Percentiles rank a stretch among this genome's conserved stretches.
phyloP scores from a whole-genome alignment of 1,139 yeast genomes.

The Debaryomyces robertsiae region DNA sequence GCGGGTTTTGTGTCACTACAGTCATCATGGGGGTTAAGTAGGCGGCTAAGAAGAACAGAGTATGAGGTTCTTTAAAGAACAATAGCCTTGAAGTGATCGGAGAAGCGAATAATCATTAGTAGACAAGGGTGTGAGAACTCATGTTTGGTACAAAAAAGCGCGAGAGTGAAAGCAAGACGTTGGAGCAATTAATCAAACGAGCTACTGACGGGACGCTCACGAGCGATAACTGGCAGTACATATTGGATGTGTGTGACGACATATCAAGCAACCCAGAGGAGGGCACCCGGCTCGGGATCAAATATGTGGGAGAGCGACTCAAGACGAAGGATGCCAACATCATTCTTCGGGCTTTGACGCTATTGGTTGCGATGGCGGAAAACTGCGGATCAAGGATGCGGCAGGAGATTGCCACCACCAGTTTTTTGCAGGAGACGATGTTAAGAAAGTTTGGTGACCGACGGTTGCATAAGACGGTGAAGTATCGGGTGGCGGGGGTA shows the following conservation, averaged over 20 bases:
- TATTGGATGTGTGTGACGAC: constrained; percentile 80
- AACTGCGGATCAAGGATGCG: constrained; percentile 90
- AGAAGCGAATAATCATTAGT: no score
- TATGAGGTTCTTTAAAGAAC: no score
- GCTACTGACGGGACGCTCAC: constrained; percentile 90
- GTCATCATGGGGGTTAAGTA: no score
- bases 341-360: constrained; percentile 68
- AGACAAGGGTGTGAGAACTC: background rate
- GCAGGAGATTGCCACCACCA: constrained; percentile 74
- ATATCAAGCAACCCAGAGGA: constrained; percentile 74
- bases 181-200: constrained; percentile 38
- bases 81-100: no score
- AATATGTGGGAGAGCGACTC: constrained; percentile 54
- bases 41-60: no score
- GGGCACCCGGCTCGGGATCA: constrained; percentile 54
- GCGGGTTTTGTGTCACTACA: no score
- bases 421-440: constrained; percentile 59
- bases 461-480: constrained; percentile 67
- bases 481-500: constrained; percentile 64
- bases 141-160: constrained; percentile 13
- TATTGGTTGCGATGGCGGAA: constrained; percentile 79
- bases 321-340: constrained; percentile 76
- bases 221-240: constrained; percentile 82
- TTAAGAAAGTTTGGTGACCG: constrained; percentile 57
- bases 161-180: constrained; percentile 5